phyloP scores from a whole-genome alignment of 176 grass and related monocot genomes.

The Elaeis guineensis region DNA sequence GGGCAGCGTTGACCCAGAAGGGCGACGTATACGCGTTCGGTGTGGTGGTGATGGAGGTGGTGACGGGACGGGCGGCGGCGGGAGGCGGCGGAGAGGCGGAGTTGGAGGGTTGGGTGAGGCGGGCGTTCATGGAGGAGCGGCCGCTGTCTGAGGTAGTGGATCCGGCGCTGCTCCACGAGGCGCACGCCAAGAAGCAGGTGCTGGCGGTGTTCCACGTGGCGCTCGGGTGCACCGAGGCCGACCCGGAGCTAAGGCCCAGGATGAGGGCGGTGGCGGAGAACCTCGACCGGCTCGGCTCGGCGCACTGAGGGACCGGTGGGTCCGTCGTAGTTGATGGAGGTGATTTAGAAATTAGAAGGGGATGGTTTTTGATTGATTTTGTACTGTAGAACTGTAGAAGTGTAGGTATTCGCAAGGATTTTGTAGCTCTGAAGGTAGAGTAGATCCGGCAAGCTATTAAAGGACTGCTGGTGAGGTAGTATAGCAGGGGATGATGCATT shows the following conservation, averaged over 20 bases:
- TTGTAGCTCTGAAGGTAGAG: too few relatives aligned
- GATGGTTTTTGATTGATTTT: too few relatives aligned
- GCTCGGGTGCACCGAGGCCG: slow-evolving; percentile 82
- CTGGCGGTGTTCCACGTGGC: slow-evolving; percentile 92
- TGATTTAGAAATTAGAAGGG: too few relatives aligned
- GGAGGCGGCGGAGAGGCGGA: slow-evolving; percentile 50
- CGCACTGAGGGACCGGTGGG: too few relatives aligned
- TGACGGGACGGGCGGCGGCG: slow-evolving; percentile 26
- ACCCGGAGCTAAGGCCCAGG: slow-evolving; percentile 66
- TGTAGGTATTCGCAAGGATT: too few relatives aligned
- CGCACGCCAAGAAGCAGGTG: slow-evolving; percentile 96
- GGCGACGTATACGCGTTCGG: slow-evolving; percentile 93
- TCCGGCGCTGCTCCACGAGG: slow-evolving; percentile 78
- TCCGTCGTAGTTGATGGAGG: too few relatives aligned
- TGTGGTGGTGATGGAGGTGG: slow-evolving; percentile 74
- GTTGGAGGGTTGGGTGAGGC: slow-evolving; percentile 75
- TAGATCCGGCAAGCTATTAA: too few relatives aligned
- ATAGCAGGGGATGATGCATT: too few relatives aligned
- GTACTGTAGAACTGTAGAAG: too few relatives aligned
- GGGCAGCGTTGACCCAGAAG: slow-evolving; percentile 47
- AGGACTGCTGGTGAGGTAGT: too few relatives aligned
- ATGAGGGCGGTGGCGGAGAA: slow-evolving; percentile 80
- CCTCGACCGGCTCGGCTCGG: slow-evolving; percentile 54
- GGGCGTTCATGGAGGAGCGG: slow-evolving; percentile 89
- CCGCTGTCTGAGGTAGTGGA: slow-evolving; percentile 96